These are phyloP conservation scores for Penicillium cosmopolitanum DNA, from an alignment of 495 filamentous ascomycete species.

Conservation along the genomic window DNA sequence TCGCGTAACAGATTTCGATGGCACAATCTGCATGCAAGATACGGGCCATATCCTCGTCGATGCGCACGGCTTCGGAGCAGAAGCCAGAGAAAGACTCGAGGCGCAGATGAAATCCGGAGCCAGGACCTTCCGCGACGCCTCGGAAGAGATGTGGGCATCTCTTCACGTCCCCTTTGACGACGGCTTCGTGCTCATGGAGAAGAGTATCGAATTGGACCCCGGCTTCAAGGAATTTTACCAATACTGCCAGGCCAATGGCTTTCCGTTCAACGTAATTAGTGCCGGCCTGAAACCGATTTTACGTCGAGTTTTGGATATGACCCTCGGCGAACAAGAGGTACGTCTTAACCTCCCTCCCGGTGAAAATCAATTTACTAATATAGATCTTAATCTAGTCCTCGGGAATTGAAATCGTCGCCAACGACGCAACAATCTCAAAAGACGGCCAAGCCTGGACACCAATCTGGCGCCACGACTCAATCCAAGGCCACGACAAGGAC, in stretches of 20 bases:
- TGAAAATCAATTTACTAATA: neutral
- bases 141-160: slow-evolving; percentile 77
- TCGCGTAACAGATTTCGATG: slow-evolving; percentile 64
- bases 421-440: slow-evolving; percentile 62
- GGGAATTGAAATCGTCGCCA: slow-evolving; percentile 72
- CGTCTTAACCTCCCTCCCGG: no score
- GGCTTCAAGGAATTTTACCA: slow-evolving; percentile 68
- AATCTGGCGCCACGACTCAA: slow-evolving; percentile 69
- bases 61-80: slow-evolving; percentile 63
- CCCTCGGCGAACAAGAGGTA: slow-evolving; percentile 63
- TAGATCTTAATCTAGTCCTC: slow-evolving; percentile 40
- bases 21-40: slow-evolving; percentile 80
- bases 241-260: slow-evolving; percentile 65
- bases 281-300: slow-evolving; percentile 72
- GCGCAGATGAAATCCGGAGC: slow-evolving; percentile 69
- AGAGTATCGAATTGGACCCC: slow-evolving; percentile 65
- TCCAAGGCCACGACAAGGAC: slow-evolving; percentile 74
- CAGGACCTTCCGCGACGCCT: slow-evolving; percentile 72
- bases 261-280: slow-evolving; percentile 75
- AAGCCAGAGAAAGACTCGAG: slow-evolving; percentile 61
- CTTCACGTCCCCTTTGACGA: slow-evolving; percentile 72
- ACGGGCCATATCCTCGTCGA: slow-evolving; percentile 77
- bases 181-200: slow-evolving; percentile 71
- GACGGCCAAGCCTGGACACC: slow-evolving; percentile 69
- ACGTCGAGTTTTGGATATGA: slow-evolving; percentile 62